Conservation (phyloP, 129 eudicot species). For the Logfia minima region DNA sequence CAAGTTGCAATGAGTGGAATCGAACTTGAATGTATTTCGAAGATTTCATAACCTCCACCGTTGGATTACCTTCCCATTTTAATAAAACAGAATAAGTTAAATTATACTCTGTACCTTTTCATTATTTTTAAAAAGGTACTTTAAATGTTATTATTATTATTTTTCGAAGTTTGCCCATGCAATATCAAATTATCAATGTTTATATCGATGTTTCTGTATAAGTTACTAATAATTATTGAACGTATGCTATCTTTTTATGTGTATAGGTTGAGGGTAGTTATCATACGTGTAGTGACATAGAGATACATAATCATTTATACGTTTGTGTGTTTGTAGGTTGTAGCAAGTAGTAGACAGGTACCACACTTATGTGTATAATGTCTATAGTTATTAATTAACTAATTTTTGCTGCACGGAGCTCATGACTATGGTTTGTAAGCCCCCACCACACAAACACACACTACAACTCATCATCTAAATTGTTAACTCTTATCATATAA, state of each 20-base stretch:
- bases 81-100: too few species aligned
- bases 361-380: not conserved
- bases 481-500: not conserved
- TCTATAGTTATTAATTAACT: not conserved
- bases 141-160: too few species aligned
- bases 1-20: too few species aligned
- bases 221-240: too few species aligned
- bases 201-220: too few species aligned
- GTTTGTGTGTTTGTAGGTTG: not conserved
- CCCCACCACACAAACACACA: not conserved
- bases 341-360: not conserved
- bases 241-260: not conserved
- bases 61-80: too few species aligned
- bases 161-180: too few species aligned
- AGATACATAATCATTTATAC: not conserved
- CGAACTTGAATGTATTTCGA: too few species aligned
- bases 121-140: too few species aligned
- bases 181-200: too few species aligned
- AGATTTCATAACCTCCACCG: too few species aligned
- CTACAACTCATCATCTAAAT: not conserved
- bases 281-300: not conserved
- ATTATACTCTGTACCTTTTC: too few species aligned
- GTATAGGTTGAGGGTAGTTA: not conserved
- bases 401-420: constrained; percentile 44
- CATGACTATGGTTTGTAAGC: not conserved